phyloP scores from a whole-genome alignment of 2,329 filamentous ascomycete genomes.

The Talaromyces sp. region DNA sequence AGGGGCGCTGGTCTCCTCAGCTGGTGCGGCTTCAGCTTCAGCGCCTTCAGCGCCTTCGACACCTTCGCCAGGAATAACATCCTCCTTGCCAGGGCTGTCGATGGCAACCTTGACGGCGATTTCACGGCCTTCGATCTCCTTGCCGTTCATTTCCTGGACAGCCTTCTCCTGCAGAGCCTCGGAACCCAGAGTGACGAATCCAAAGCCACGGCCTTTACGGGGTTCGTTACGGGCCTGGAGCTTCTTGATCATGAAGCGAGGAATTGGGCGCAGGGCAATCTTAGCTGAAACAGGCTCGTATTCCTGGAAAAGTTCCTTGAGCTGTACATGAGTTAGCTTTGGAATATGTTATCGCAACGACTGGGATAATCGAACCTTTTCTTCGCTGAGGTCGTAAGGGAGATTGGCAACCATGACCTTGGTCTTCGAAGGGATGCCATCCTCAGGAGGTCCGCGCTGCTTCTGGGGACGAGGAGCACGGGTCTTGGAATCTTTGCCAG shows the following conservation, averaged over 20 bases:
- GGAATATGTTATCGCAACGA: conserved; percentile 19
- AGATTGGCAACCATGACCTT: conserved; percentile 99
- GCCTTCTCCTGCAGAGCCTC: conserved; percentile 98
- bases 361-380: conserved; percentile 65
- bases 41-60: not conserved
- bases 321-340: conserved; percentile 50
- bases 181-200: conserved; percentile 91
- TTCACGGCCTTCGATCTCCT: conserved; percentile 97
- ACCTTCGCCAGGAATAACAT: conserved; percentile 39
- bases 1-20: conserved; percentile 37
- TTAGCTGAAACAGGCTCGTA: conserved; percentile 94
- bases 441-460: conserved; percentile 92
- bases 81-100: conserved; percentile 98
- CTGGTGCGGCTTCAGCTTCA: conserved; percentile 23
- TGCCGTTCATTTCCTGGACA: conserved; percentile 97
- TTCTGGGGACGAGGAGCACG: conserved; percentile 53
- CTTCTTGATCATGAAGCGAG: conserved; percentile 99
- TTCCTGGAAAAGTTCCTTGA: conserved; percentile 91
- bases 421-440: conserved; percentile 96
- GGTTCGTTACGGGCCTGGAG: conserved; percentile 95
- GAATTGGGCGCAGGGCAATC: conserved; percentile 96
- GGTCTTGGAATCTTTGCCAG: conserved; percentile 33
- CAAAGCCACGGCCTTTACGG: conserved; percentile 98
- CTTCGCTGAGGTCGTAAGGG: conserved; percentile 94
- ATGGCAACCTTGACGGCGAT: conserved; percentile 99